These are phyloP conservation scores for Talaromyces piceae DNA, from an alignment of 2,329 filamentous ascomycete genomes.

Conservation along the genomic window DNA sequence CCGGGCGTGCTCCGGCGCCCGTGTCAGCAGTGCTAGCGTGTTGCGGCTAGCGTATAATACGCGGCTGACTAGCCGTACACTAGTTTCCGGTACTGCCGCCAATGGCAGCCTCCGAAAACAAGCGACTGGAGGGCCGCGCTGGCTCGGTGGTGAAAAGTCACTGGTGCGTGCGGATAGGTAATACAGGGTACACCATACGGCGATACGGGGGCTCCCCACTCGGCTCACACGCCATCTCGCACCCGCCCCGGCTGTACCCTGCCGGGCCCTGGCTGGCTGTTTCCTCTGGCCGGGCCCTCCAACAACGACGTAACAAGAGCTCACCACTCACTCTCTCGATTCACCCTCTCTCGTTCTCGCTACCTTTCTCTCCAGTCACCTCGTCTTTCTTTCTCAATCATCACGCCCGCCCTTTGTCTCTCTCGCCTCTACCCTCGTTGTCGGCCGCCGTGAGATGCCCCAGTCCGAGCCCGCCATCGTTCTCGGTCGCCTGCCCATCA, in stretches of 20 bases:
- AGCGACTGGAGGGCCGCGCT: background rate
- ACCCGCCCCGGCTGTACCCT: constrained; percentile 2
- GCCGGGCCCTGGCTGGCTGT: background rate
- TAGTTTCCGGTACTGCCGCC: background rate
- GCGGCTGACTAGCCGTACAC: background rate
- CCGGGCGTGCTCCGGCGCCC: background rate
- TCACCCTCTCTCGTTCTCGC: constrained; percentile 8
- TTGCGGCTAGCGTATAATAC: background rate
- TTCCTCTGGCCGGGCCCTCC: background rate
- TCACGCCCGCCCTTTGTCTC: constrained; percentile 10
- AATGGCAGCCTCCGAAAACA: background rate
- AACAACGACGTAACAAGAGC: constrained; percentile 1
- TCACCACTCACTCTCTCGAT: constrained; percentile 2
- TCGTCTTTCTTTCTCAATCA: constrained; percentile 1
- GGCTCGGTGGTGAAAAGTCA: background rate
- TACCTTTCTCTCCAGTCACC: background rate
- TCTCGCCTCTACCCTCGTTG: background rate
- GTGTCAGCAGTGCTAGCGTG: background rate
- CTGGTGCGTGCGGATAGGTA: background rate
- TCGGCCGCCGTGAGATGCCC: background rate
- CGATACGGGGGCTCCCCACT: background rate
- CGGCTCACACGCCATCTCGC: background rate
- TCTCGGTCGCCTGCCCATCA: background rate
- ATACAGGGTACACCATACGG: background rate
- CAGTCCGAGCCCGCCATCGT: constrained; percentile 16